Conservation (phyloP, 805 yeast species). For the Monosporozyma aquatica region DNA sequence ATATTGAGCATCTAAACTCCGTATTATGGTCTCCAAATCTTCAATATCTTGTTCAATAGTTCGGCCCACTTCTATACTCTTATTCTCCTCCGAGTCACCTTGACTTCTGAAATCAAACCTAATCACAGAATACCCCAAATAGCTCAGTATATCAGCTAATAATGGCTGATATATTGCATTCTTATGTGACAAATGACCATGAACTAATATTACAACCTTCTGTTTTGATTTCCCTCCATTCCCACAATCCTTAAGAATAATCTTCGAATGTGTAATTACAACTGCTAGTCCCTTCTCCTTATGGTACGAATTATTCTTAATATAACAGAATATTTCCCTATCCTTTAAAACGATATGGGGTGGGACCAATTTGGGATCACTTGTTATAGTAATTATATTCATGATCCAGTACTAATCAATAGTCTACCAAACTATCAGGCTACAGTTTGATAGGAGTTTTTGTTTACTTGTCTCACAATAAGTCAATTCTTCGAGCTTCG, state of each 20-base stretch:
- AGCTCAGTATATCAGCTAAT: slow-evolving; percentile 54
- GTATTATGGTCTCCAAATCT: slow-evolving; percentile 47
- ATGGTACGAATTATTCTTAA: not conserved
- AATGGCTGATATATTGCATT: slow-evolving; percentile 63
- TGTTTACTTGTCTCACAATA: too few species aligned
- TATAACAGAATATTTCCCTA: not conserved
- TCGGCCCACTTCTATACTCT: slow-evolving; percentile 38
- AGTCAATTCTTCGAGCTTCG: too few species aligned
- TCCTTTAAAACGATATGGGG: too few species aligned
- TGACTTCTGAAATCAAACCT: slow-evolving; percentile 82
- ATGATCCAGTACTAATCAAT: not conserved
- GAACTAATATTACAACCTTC: slow-evolving; percentile 54
- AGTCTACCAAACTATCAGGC: too few species aligned
- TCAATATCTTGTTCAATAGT: slow-evolving; percentile 53
- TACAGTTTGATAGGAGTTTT: too few species aligned
- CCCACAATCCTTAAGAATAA: not conserved
- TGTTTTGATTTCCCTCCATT: slow-evolving; percentile 7
- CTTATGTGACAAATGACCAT: slow-evolving; percentile 82
- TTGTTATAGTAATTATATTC: not conserved
- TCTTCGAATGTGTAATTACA: slow-evolving; percentile 6
- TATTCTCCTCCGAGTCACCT: slow-evolving; percentile 57
- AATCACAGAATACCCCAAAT: slow-evolving; percentile 53
- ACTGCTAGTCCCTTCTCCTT: slow-evolving; percentile 3
- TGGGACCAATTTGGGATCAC: too few species aligned
- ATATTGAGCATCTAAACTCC: not conserved